phyloP scores from a whole-genome alignment of 306 rosid species.

The Amphicarpaea edgeworthii region DNA sequence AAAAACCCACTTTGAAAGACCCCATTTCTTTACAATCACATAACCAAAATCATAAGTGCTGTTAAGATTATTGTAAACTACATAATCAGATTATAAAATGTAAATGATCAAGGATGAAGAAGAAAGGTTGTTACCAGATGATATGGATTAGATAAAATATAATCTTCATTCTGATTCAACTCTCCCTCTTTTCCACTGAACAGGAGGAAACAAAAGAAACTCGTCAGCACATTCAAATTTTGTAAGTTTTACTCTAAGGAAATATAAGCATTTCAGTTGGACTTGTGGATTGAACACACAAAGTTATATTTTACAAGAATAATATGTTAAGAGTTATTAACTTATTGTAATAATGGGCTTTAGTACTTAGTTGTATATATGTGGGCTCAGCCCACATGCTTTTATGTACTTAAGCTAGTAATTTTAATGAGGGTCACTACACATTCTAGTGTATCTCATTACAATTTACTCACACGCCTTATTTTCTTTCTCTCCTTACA shows the following conservation, averaged over 20 bases:
- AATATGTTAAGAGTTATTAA: neutral
- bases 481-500: no score
- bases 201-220: slow-evolving; percentile 33
- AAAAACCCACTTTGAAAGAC: neutral
- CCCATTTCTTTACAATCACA: slow-evolving; percentile 13
- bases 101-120: slow-evolving; percentile 19
- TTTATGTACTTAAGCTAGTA: no score
- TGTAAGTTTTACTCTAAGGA: slow-evolving; percentile 31
- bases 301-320: neutral
- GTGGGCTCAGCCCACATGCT: no score
- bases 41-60: neutral
- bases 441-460: no score
- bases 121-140: slow-evolving; percentile 69
- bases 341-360: no score
- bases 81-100: slow-evolving; percentile 32
- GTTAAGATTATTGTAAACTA: slow-evolving; percentile 22
- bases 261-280: slow-evolving; percentile 1
- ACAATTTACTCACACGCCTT: no score
- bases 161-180: slow-evolving; percentile 73
- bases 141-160: slow-evolving; percentile 87
- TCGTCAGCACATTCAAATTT: slow-evolving; percentile 28
- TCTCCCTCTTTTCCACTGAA: slow-evolving; percentile 91
- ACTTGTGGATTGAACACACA: neutral
- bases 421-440: no score
- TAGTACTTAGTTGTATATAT: no score